A percentile compares a stretch with the other conserved stretches of the same genome.
Evolutionary conservation across 202 grass and related monocot genomes (phyloP).

Genomic region (Brachypodium distachyon): DNA sequence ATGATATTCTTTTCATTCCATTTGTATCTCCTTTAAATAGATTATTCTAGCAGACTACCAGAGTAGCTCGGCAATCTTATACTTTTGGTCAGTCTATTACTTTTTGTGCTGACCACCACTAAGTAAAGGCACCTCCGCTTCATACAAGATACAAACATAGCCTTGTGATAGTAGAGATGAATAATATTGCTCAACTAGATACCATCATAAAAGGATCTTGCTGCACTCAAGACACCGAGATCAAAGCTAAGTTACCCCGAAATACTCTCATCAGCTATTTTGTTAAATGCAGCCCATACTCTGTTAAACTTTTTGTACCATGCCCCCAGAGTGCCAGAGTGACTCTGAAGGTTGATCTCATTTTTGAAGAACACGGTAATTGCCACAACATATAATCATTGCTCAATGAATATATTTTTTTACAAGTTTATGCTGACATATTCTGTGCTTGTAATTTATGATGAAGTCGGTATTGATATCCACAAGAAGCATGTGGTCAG

Average conservation of each 20-base stretch:
- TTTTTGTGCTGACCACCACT: background rate
- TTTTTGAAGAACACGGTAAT: conserved; percentile 92
- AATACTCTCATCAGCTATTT: conserved; percentile 17
- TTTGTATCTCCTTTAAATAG: background rate
- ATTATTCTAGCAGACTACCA: conserved; percentile 4
- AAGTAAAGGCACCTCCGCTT: background rate
- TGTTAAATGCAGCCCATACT: conserved; percentile 67
- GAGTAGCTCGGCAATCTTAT: background rate
- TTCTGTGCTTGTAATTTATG: conserved; percentile 6
- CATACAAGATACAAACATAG: background rate
- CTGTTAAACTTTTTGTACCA: conserved; percentile 54
- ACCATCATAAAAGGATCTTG: background rate
- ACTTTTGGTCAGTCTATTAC: background rate
- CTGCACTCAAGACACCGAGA: background rate
- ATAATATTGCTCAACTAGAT: background rate
- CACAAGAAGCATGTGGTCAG: conserved; percentile 68
- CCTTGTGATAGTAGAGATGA: background rate
- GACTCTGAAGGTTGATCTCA: conserved; percentile 73
- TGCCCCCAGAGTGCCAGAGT: conserved; percentile 57
- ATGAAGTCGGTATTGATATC: conserved; percentile 81
- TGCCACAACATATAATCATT: background rate
- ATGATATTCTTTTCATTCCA: background rate
- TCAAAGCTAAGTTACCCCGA: conserved; percentile 9
- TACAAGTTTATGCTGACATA: conserved; percentile 15
- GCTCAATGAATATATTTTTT: conserved; percentile 4